Evolutionary conservation across 148 eudicot genomes (phyloP).

Genomic region (Suaeda aralocaspica): DNA sequence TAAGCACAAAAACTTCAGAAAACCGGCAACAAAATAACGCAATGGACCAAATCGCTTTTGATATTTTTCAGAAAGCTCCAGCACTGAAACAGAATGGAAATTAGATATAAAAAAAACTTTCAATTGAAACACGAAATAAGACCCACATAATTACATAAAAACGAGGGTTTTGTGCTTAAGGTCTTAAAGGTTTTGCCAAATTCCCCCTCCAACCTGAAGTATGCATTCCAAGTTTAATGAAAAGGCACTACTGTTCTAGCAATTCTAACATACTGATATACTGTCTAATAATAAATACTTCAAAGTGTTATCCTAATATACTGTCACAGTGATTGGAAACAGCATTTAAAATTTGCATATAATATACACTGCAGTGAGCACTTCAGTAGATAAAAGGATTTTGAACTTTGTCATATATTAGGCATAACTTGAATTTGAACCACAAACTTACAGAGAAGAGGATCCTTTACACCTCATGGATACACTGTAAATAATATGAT

Average conservation of each 20-base stretch:
- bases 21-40: slow-evolving; percentile 95
- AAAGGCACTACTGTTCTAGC: neutral
- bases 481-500: too few relatives aligned
- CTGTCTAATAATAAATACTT: too few relatives aligned
- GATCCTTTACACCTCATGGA: too few relatives aligned
- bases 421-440: neutral
- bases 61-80: slow-evolving; percentile 94
- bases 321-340: neutral
- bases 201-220: neutral
- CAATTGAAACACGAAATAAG: neutral
- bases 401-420: neutral
- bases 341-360: neutral
- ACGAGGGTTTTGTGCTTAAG: neutral
- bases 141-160: neutral
- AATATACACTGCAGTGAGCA: neutral
- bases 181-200: neutral
- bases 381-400: neutral
- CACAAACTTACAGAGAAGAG: too few relatives aligned
- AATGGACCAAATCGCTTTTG: slow-evolving; percentile 97
- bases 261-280: neutral
- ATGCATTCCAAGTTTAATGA: neutral
- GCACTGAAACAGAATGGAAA: slow-evolving; percentile 46
- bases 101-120: neutral
- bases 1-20: slow-evolving; percentile 82
- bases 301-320: too few relatives aligned